These are phyloP conservation scores for Aspergillus persii DNA, from an alignment of 2,329 filamentous ascomycete species.

Conservation along the genomic window DNA sequence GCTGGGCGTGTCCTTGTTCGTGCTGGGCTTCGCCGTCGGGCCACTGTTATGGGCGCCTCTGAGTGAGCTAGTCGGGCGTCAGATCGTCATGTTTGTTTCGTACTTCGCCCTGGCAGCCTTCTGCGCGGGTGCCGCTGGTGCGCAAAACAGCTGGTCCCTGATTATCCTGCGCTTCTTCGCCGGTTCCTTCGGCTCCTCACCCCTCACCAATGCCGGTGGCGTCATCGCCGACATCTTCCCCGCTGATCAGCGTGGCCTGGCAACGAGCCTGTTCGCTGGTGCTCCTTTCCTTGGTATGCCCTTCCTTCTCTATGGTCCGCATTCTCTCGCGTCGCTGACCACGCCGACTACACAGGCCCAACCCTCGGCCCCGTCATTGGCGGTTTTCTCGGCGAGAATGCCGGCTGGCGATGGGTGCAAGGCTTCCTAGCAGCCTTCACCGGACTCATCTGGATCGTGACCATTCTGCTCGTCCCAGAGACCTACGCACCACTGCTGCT, in stretches of 20 bases:
- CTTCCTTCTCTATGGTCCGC: background rate
- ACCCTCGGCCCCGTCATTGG: conserved; percentile 64
- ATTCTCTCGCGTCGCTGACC: background rate
- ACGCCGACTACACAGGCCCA: conserved; percentile 42
- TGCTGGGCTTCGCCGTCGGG: conserved; percentile 47
- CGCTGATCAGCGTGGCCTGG: conserved; percentile 54
- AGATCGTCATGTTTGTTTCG: conserved; percentile 33
- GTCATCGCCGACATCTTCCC: conserved; percentile 63
- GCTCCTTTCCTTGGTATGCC: conserved; percentile 60
- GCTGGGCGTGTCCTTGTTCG: conserved; percentile 46
- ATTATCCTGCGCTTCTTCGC: conserved; percentile 66
- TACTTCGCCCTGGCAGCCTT: conserved; percentile 55
- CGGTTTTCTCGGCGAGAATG: conserved; percentile 63
- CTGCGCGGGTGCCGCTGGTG: conserved; percentile 58
- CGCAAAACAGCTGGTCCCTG: conserved; percentile 58
- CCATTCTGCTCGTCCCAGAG: conserved; percentile 32
- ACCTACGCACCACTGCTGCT: conserved; percentile 53
- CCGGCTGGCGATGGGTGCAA: conserved; percentile 69
- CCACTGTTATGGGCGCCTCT: conserved; percentile 46
- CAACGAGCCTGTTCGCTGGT: conserved; percentile 64
- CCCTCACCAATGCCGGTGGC: conserved; percentile 61
- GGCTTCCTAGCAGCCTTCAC: conserved; percentile 64
- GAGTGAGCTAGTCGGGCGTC: conserved; percentile 39
- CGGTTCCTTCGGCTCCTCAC: conserved; percentile 60
- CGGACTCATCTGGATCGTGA: conserved; percentile 53